These are phyloP conservation scores for Zoysia japonica DNA, from an alignment of 176 grass and related monocot genomes.

Conservation along the genomic window DNA sequence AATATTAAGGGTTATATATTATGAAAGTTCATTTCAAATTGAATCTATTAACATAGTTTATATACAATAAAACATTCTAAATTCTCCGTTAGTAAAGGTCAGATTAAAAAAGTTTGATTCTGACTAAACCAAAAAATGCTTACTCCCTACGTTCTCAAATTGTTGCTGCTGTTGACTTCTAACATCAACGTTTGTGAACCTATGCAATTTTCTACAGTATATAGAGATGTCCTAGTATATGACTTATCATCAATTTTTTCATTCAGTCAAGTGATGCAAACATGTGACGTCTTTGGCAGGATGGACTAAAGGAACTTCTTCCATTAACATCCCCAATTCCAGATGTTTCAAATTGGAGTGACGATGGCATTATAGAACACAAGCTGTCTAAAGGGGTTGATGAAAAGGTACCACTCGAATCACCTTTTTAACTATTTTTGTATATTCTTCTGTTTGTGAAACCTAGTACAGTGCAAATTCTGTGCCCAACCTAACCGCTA, in stretches of 20 bases:
- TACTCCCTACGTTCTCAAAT: too few species aligned
- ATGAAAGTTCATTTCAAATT: too few species aligned
- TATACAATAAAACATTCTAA: too few species aligned
- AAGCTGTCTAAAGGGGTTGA: slow-evolving; percentile 52
- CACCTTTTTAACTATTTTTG: background rate
- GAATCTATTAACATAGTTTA: too few species aligned
- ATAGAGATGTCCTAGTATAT: background rate
- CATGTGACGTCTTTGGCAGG: slow-evolving; percentile 41
- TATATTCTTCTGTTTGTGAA: background rate
- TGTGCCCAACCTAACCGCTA: background rate
- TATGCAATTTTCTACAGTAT: background rate
- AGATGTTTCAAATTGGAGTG: slow-evolving; percentile 65
- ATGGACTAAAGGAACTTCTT: slow-evolving; percentile 79
- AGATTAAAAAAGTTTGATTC: too few species aligned
- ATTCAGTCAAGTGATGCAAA: slow-evolving; percentile 1
- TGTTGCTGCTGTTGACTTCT: too few species aligned
- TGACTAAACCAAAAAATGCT: too few species aligned
- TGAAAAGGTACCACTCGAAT: slow-evolving; percentile 57
- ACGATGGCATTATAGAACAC: slow-evolving; percentile 68
- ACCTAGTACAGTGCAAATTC: background rate
- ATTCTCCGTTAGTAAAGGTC: too few species aligned
- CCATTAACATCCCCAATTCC: slow-evolving; percentile 69
- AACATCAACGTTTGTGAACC: background rate
- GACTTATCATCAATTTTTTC: background rate
- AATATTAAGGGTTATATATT: too few species aligned